Base-by-base conservation (phyloP, 202 grass and related monocot species). In the Setaria italica region DNA sequence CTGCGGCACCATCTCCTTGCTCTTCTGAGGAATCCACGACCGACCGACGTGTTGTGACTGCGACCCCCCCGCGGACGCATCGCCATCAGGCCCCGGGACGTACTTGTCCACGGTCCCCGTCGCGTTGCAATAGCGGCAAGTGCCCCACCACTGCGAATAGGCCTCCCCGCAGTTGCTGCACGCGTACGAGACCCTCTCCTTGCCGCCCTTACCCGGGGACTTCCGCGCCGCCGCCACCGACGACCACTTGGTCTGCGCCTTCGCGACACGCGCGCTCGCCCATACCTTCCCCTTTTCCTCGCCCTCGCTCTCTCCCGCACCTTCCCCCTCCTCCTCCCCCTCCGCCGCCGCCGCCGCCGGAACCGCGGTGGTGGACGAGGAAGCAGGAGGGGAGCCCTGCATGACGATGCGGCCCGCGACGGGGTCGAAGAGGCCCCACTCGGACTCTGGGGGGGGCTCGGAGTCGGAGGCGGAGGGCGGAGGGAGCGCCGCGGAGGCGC, bases 81-180 rank as follows among this genome's bases (percentile, higher is more conserved):
- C 12, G 4, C 54, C n/a, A 3, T 54, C 76, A 1, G 57, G 1
- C 62, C 67, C 34, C 14, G 56, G 3, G 33, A 66, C 4, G 41
- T 65, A 93, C 45, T 71, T 8, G 1, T 19, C 83, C 3, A 98
- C 0, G 5, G 88, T 84, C 32, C 85, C 85, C 7, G 4, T 4
- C 2, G 78, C 59, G 0, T 14, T 0, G 82, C 95, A 98, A 65
- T 79, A 32, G 15, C 78, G 89, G 83, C 93, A 98, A 9, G 0
- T 56, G 14, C 95, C 93, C 95, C 95, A 95, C 95, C 95, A 98
- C 79, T 98, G 89, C 29, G 87, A 84, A 2, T 79, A 71, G 9
- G 48, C 85, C 46, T 73, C 86, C 57, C 86, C 81, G 81, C 95
- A 98, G 16, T 88, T 67, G 49, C 79, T 78, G 84, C 95, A 98